These are phyloP conservation scores for Aspergillus mulundensis DNA, from an alignment of 495 filamentous ascomycete species.

Conservation along the genomic window DNA sequence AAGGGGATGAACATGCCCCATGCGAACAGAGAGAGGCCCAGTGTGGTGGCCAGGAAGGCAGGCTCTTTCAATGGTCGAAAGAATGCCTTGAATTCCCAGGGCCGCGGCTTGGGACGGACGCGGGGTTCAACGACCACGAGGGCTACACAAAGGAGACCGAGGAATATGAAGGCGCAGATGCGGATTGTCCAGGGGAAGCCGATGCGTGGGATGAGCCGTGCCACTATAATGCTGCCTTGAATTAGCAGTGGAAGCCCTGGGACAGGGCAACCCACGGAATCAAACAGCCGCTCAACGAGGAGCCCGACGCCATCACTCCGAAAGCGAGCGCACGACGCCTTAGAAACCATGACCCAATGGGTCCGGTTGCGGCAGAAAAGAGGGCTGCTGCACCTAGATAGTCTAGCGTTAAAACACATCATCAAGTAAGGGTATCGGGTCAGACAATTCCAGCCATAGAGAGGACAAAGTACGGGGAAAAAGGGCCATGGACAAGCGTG, in stretches of 20 bases:
- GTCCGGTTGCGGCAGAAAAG: too few relatives aligned
- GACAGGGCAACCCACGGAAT: too few relatives aligned
- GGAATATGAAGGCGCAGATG: constrained; percentile 35
- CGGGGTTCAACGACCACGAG: constrained; percentile 29
- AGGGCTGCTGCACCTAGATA: too few relatives aligned
- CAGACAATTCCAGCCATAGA: not conserved
- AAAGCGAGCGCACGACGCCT: constrained; percentile 47
- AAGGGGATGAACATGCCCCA: constrained; percentile 32
- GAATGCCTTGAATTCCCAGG: not conserved
- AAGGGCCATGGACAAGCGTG: not conserved
- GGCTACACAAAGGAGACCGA: constrained; percentile 26
- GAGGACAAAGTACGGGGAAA: too few relatives aligned
- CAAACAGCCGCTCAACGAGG: constrained; percentile 50
- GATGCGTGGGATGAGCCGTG: constrained; percentile 28
- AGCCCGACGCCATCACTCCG: constrained; percentile 48
- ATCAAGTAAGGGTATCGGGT: not conserved
- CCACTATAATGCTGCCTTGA: constrained; percentile 33
- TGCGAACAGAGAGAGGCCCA: constrained; percentile 44
- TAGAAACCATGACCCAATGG: constrained; percentile 37
- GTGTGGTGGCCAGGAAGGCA: constrained; percentile 35
- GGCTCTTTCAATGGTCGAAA: not conserved
- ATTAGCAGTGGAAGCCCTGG: too few relatives aligned
- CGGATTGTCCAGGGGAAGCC: constrained; percentile 43
- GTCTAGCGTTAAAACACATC: not conserved
- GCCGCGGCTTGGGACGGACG: constrained; percentile 15